Evolutionary conservation across 106 monocot genomes (phyloP).

Genomic region (Posidonia australis): DNA sequence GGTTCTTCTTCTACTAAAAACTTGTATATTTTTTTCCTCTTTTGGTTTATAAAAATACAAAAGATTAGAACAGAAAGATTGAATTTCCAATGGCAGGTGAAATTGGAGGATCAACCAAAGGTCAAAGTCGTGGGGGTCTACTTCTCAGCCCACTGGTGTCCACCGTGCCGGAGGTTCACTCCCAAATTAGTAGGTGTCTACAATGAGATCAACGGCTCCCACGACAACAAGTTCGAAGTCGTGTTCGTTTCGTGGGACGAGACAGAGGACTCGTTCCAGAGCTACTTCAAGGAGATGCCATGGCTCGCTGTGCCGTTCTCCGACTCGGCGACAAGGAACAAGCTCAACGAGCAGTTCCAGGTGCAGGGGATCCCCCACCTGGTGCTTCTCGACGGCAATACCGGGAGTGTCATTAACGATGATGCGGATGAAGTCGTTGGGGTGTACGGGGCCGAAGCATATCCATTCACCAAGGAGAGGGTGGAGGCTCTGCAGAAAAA

Average conservation of each 20-base stretch:
- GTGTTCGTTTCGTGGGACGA: slow-evolving; percentile 61
- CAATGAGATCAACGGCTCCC: slow-evolving; percentile 26
- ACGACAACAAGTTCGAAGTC: slow-evolving; percentile 35
- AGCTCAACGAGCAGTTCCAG: slow-evolving; percentile 26
- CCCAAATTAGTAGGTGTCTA: slow-evolving; percentile 40
- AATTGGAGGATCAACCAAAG: no score
- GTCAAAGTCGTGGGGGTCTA: slow-evolving; percentile 32
- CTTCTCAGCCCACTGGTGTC: slow-evolving; percentile 72
- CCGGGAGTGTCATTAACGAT: slow-evolving; percentile 28
- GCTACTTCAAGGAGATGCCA: slow-evolving; percentile 68
- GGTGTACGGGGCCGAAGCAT: slow-evolving; percentile 36
- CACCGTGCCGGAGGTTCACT: slow-evolving; percentile 45
- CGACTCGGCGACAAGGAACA: slow-evolving; percentile 25
- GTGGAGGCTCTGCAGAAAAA: slow-evolving; percentile 33
- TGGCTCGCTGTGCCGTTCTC: slow-evolving; percentile 84
- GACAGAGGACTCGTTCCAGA: slow-evolving; percentile 39
- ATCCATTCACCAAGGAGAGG: slow-evolving; percentile 46
- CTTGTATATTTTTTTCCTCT: no score
- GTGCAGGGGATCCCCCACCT: slow-evolving; percentile 49
- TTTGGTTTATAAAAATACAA: no score
- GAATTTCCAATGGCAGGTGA: no score
- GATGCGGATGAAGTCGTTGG: slow-evolving; percentile 26
- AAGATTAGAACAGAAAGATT: no score
- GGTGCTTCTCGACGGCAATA: slow-evolving; percentile 37
- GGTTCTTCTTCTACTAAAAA: no score